Evolutionary conservation across 2,329 filamentous ascomycete genomes (phyloP).

Genomic region (Aspergillus persii): DNA sequence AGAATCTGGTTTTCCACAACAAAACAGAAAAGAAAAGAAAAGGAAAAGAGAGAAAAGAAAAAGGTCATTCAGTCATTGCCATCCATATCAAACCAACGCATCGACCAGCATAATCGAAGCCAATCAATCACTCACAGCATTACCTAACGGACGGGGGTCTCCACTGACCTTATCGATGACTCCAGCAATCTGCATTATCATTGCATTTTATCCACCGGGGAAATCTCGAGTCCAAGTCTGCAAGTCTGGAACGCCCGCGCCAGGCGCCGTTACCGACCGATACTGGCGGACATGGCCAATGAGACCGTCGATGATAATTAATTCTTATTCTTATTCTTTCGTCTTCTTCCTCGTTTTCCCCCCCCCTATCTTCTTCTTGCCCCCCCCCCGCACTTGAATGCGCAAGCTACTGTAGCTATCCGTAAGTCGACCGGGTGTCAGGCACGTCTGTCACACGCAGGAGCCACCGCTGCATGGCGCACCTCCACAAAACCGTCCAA

Average conservation of each 20-base stretch:
- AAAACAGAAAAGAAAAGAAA: neutral
- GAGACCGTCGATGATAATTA: neutral
- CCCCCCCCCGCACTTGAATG: conserved; percentile 1
- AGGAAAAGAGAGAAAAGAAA: neutral
- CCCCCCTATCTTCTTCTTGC: neutral
- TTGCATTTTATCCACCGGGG: no score
- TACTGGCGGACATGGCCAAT: neutral
- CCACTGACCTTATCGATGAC: conserved; percentile 36
- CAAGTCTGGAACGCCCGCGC: conserved; percentile 22
- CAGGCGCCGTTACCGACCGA: conserved; percentile 25
- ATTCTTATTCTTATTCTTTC: neutral
- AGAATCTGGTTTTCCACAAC: neutral
- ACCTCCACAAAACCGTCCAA: neutral
- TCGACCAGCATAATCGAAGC: no score
- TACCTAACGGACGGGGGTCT: conserved; percentile 2
- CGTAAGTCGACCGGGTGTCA: neutral
- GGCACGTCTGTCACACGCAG: neutral
- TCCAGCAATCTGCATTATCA: neutral
- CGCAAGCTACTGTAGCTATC: neutral
- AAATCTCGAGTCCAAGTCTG: no score
- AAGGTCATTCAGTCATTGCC: no score
- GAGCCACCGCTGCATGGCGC: neutral
- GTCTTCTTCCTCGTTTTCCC: no score
- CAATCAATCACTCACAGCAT: neutral
- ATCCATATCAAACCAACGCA: neutral